Conservation (phyloP, 257 asterid genomes). For the Orobanche coerulescens region DNA sequence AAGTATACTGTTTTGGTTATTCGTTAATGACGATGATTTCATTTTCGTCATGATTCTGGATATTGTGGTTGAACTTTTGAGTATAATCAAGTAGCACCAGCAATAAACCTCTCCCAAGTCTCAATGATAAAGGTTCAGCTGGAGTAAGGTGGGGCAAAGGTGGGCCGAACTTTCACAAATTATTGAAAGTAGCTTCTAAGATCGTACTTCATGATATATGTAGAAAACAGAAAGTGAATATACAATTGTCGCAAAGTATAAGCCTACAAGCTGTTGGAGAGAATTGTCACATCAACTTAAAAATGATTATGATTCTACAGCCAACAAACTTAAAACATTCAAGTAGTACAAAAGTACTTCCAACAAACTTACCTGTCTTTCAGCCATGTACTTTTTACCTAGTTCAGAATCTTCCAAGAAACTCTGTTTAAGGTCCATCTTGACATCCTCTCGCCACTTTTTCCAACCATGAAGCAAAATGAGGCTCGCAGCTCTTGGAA, state of each 20-base stretch:
- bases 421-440: constrained; percentile 50
- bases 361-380: constrained; percentile 68
- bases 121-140: neutral
- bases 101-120: no score
- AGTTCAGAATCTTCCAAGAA: constrained; percentile 66
- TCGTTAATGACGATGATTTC: no score
- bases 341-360: constrained; percentile 5
- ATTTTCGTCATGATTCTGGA: no score
- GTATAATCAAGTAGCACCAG: no score
- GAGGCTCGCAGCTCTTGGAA: constrained; percentile 63
- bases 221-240: neutral
- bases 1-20: no score
- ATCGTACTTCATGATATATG: neutral
- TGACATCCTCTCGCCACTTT: constrained; percentile 84
- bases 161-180: neutral
- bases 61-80: no score
- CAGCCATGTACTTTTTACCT: constrained; percentile 77
- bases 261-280: neutral
- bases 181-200: neutral
- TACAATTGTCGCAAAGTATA: neutral
- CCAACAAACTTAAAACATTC: constrained; percentile 4
- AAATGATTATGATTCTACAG: neutral
- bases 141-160: neutral
- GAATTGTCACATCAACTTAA: neutral
- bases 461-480: constrained; percentile 81